Base-by-base conservation (phyloP, 164 flowering plant species). In the Paratinospora sagittata region DNA sequence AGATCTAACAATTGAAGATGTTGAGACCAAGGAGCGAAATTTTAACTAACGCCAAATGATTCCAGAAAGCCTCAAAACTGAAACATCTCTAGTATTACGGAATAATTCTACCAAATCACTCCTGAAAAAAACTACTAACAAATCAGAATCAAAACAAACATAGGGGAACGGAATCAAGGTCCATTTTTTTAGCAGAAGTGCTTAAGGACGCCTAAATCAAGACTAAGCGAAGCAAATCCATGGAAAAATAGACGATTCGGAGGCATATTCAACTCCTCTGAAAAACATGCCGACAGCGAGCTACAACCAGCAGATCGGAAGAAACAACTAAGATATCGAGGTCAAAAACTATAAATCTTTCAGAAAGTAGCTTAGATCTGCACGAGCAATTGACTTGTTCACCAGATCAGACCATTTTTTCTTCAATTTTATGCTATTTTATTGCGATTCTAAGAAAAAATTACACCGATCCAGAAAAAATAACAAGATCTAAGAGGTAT, bases 31-130 rank as follows among this genome's bases (percentile, higher is more conserved):
- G 47, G 47, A 43, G 12, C 47, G 47, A 9, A 43, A 43, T 43
- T 43, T 43, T 5, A 2, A 43, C 12, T 19, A 55, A 21, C 61
- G 21, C 61, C 61, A 8, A 55, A 21, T 21, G 8, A 3, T 55
- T 55, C 23, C 61, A 55, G 61, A 55, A 55, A 55, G 21, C 61
- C 21, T n/a, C 61, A n/a, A n/a, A n/a, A 55, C 61, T 43, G 47
- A 43, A 43, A 11, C 2, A 43, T 14, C 14, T 43, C 47, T 12
- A 43, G 13, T 43, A 43, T 14, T 11, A 43, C 47, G 47, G 47
- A 10, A 43, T 10, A 43, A 2, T 43, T 9, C 47, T 43, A 43
- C 12, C 14, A 43, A 43, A 43, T 43, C 24, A 19, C 9, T 55
- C 21, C 21, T 55, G 8, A n/a, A n/a, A 52, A 52, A 52, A n/a